Evolutionary conservation across 169 alveolate genomes (phyloP).

Genomic region (Plasmodium blacklocki): DNA sequence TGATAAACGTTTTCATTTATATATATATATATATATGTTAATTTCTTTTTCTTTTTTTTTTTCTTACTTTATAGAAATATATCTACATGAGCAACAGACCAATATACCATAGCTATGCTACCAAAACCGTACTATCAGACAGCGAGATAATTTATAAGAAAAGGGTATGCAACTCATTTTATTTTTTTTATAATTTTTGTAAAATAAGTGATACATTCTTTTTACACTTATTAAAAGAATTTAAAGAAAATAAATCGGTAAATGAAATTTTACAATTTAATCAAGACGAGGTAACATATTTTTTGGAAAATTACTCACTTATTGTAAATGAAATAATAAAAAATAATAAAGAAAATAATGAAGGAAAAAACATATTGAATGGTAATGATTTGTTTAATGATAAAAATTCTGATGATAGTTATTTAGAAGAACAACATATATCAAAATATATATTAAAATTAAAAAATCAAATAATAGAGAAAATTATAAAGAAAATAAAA

Average conservation of each 20-base stretch:
- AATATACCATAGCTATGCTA: slow-evolving; percentile 57
- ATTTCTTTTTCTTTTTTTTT: neutral
- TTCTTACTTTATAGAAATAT: slow-evolving; percentile 28
- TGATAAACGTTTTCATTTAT: too few species aligned
- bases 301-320: neutral
- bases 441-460: neutral
- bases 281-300: slow-evolving; percentile 8
- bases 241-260: slow-evolving; percentile 15
- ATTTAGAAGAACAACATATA: too few species aligned
- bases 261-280: slow-evolving; percentile 24
- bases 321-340: neutral
- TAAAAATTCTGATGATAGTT: neutral
- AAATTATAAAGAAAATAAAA: slow-evolving; percentile 15
- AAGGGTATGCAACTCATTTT: slow-evolving; percentile 45
- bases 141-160: slow-evolving; percentile 69
- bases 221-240: slow-evolving; percentile 3
- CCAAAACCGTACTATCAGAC: slow-evolving; percentile 71
- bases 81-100: slow-evolving; percentile 72
- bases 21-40: neutral
- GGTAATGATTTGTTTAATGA: neutral
- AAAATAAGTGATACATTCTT: slow-evolving; percentile 9
- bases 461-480: slow-evolving; percentile 5
- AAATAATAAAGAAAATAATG: neutral
- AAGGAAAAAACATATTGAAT: neutral
- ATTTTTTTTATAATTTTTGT: slow-evolving; percentile 29